Evolutionary conservation across 768 basidiomycete species (phyloP).

Genomic region (Lentinula raphanica): DNA sequence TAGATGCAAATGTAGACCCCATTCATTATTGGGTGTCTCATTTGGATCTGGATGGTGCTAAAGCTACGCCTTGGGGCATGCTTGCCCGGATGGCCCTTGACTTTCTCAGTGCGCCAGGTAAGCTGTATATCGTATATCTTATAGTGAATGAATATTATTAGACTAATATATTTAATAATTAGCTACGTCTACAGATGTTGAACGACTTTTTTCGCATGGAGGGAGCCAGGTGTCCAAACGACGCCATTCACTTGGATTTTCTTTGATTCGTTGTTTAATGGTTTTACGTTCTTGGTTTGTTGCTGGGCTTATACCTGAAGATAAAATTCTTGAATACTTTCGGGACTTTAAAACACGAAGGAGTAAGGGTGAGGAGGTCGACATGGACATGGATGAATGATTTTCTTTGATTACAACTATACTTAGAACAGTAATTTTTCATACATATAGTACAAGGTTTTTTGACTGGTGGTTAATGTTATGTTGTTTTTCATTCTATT

Average conservation of each 20-base stretch:
- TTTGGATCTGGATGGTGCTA: not conserved
- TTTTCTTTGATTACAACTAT: too few relatives aligned
- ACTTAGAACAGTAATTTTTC: too few relatives aligned
- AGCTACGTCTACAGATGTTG: constrained; percentile 11
- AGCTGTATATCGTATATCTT: not conserved
- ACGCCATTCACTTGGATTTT: not conserved
- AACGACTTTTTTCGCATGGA: constrained; percentile 10
- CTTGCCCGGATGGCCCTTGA: constrained; percentile 6
- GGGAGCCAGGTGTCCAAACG: constrained; percentile 2
- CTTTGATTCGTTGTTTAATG: not conserved
- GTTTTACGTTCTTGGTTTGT: not conserved
- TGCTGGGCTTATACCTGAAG: not conserved
- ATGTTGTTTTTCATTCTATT: too few relatives aligned
- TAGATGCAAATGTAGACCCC: not conserved
- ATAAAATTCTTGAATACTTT: not conserved
- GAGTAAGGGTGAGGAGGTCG: too few relatives aligned
- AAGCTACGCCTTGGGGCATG: not conserved
- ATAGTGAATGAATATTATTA: not conserved
- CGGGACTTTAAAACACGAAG: not conserved
- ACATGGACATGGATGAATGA: too few relatives aligned
- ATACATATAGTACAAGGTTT: too few relatives aligned
- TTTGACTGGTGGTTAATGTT: too few relatives aligned
- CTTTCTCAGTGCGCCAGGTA: too few relatives aligned
- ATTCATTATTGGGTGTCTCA: not conserved
- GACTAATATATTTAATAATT: not conserved